Base-by-base conservation (phyloP, 768 basidiomycete species). In the Fomitopsis serialis region DNA sequence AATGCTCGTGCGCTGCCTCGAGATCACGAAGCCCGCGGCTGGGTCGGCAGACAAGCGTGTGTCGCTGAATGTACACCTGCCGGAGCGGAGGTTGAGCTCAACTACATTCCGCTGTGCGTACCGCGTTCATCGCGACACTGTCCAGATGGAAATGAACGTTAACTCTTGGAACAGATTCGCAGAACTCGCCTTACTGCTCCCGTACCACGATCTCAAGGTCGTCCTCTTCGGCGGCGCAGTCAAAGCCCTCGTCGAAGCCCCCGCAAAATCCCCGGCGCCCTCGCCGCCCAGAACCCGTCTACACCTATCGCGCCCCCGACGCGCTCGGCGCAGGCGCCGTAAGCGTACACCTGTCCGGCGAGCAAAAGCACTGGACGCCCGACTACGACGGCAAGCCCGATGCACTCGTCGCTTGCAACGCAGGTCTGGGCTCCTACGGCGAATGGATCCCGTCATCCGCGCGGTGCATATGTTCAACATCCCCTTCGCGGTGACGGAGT, bases 131-230 rank as follows among this genome's bases (percentile, higher is more conserved):
- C 21, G 19, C 25, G n/a, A 23, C 6, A n/a, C n/a, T n/a, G n/a
- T n/a, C n/a, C n/a, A n/a, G n/a, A n/a, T n/a, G n/a, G n/a, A n/a
- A n/a, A n/a, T n/a, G n/a, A n/a, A n/a, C n/a, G n/a, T n/a, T n/a
- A n/a, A n/a, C n/a, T n/a, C n/a, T n/a, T n/a, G 1, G 21, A 27
- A 48, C 53, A 75, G 78, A 32, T 78, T 76, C 57, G 70, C 73
- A 13, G 77, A 79, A 56, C 60, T 78, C 35, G 78, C 74, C 4
- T 60, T 78, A 22, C 61, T 77, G 35, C 59, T 76, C 17, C 75
- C 75, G 17, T 61, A 77, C 56, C 75, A 74, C 19, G 75, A 78
- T 55, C 65, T 77, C 54, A 70, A 70, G 52, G 63, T 78, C 17
- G 66, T 70, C 35, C 60, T 78, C 52, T 73, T 75, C 48, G 75